Conservation (phyloP, 768 basidiomycete species). For the Termitomyces sp. region DNA sequence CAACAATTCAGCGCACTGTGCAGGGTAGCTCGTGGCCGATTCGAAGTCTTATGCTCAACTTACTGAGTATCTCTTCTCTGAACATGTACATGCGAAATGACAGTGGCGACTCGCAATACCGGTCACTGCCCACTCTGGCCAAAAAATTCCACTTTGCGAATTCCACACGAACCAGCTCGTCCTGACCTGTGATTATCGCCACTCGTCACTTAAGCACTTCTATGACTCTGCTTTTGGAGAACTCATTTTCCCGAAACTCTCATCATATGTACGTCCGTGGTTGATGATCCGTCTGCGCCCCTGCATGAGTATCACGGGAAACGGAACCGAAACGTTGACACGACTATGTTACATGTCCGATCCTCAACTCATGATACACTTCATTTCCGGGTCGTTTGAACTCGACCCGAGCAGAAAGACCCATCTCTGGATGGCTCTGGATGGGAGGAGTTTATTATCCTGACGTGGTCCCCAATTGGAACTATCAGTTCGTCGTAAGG, state of each 20-base stretch:
- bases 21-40: not conserved
- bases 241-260: not conserved
- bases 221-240: not conserved
- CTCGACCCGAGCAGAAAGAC: not conserved
- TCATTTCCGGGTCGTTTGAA: not conserved
- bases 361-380: not conserved
- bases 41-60: not conserved
- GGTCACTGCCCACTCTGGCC: not conserved
- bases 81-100: not conserved
- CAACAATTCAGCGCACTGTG: no score
- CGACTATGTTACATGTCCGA: not conserved
- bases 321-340: not conserved
- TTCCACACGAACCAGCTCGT: not conserved
- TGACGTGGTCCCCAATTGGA: no score
- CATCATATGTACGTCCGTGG: not conserved
- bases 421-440: no score
- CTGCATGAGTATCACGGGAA: not conserved
- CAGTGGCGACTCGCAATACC: not conserved
- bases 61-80: not conserved
- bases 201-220: not conserved
- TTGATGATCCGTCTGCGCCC: not conserved
- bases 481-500: no score
- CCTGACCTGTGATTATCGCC: not conserved
- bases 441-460: no score
- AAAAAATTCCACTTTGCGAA: not conserved